Evolutionary conservation across 164 flowering plant species (phyloP), one percentile per base, ranked within the genome.

Genomic region (Paratinospora sagittata): DNA sequence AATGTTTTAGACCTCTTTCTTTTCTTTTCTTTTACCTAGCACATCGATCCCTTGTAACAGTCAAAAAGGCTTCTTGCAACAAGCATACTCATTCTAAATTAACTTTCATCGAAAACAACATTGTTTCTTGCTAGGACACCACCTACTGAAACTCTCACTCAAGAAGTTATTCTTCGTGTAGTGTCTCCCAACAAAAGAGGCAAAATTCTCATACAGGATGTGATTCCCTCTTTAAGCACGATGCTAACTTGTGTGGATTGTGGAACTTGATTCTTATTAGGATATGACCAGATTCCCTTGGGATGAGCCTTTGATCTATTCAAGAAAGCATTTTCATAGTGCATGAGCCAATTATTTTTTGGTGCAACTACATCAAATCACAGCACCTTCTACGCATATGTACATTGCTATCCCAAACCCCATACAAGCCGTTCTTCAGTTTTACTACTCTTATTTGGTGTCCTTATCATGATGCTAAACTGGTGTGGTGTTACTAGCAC

Each of bases 221-320:
- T n/a, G 39, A 14, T 17, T n/a, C 71, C 63, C 52, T 52, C 27
- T 1, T 52, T 16, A 23, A 60, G 26, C 64, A 23, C 19, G 39
- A 34, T 39, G 34, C 65, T 70, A 58, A 12, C 49, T 57, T 69
- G 47, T n/a, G n/a, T 69, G 57, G 33, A n/a, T n/a, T 30, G 33
- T 52, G 6, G 24, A 68, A 19, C 17, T 43, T 66, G 12, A 24
- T 66, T 21, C 69, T 17, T 66, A 43, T n/a, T 6, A 66, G 14
- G 27, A 11, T 61, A 21, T 23, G 23, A 19, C 27, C 27, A 27
- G n/a, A 12, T 30, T 17, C 57, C 19, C 57, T 49, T 12, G 19
- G 19, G 58, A 52, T 52, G 19, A 52, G 4, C 58, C 19, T 52
- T 52, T 52, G 3, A 16, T 52, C 21, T 52, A 17, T 13, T 19